Evolutionary conservation across 768 basidiomycete species (phyloP).

Genomic region (Xerocomellus intermedius): DNA sequence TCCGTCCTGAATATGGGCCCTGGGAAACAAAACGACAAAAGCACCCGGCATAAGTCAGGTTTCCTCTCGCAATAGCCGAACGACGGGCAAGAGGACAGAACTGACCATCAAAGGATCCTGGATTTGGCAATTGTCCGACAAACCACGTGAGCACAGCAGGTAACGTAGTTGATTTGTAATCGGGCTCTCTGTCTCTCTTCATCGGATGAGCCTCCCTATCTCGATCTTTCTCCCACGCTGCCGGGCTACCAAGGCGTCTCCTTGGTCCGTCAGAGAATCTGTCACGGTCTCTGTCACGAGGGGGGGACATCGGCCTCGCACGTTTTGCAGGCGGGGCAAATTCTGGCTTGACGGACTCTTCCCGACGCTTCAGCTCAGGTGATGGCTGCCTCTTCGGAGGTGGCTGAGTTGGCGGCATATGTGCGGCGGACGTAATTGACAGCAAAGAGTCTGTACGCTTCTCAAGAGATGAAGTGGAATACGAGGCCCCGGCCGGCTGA

Average conservation of each 20-base stretch:
- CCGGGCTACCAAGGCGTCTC: constrained; percentile 41
- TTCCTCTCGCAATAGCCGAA: constrained; percentile 14
- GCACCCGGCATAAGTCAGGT: constrained; percentile 5
- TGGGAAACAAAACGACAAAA: constrained; percentile 31
- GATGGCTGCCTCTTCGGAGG: constrained; percentile 32
- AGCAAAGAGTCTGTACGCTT: constrained; percentile 37
- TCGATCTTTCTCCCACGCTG: constrained; percentile 44
- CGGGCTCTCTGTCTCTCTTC: constrained; percentile 38
- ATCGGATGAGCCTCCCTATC: constrained; percentile 41
- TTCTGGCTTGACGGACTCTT: constrained; percentile 40
- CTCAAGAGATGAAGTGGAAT: constrained; percentile 26
- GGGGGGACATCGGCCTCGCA: constrained; percentile 46
- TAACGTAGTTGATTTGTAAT: constrained; percentile 50
- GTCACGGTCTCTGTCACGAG: constrained; percentile 50
- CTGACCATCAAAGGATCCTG: constrained; percentile 81
- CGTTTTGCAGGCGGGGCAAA: constrained; percentile 44
- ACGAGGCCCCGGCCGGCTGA: constrained; percentile 20
- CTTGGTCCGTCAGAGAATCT: constrained; percentile 38
- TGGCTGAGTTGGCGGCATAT: constrained; percentile 23
- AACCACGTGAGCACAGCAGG: constrained; percentile 78
- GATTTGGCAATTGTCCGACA: constrained; percentile 71
- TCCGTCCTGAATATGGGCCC: constrained; percentile 90
- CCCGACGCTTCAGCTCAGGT: constrained; percentile 41
- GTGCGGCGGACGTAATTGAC: constrained; percentile 31
- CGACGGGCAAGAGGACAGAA: constrained; percentile 12